Conservation (phyloP, 2,329 filamentous ascomycete species). For the Fusarium redolens region DNA sequence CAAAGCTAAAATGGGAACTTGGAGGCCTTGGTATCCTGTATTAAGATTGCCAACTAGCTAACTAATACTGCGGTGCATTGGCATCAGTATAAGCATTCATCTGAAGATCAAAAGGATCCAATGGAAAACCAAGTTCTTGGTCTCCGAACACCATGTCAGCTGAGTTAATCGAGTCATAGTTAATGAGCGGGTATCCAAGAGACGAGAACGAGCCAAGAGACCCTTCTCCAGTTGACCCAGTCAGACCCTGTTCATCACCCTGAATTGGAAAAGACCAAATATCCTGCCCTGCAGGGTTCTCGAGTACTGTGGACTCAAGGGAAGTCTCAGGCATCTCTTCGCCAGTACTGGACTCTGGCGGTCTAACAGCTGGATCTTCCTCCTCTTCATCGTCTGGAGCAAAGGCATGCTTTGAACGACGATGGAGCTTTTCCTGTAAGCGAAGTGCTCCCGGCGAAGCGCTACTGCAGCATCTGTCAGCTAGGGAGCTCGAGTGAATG, state of each 20-base stretch:
- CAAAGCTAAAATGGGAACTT: fast-evolving
- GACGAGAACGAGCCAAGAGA: background rate
- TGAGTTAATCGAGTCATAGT: slow-evolving; percentile 12
- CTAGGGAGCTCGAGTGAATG: fast-evolving
- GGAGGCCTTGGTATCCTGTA: background rate
- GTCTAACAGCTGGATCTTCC: slow-evolving; percentile 7
- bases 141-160: slow-evolving; percentile 8
- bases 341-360: background rate
- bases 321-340: background rate
- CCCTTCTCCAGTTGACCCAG: background rate
- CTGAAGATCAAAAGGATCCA: slow-evolving; percentile 33
- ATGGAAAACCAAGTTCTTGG: slow-evolving; percentile 12
- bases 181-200: background rate
- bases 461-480: background rate
- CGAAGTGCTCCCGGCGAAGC: background rate
- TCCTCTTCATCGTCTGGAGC: slow-evolving; percentile 31
- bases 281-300: background rate
- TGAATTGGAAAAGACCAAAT: slow-evolving; percentile 21
- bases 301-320: background rate
- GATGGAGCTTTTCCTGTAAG: slow-evolving; percentile 23
- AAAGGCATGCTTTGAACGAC: slow-evolving; percentile 35
- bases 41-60: background rate
- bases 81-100: slow-evolving; percentile 35
- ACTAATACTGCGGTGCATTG: background rate
- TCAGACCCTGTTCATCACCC: background rate